Percentiles rank a stretch among this genome's conserved stretches.
Conservation (phyloP, 2,329 filamentous ascomycete species). For the Aspergillus tubingensis region DNA sequence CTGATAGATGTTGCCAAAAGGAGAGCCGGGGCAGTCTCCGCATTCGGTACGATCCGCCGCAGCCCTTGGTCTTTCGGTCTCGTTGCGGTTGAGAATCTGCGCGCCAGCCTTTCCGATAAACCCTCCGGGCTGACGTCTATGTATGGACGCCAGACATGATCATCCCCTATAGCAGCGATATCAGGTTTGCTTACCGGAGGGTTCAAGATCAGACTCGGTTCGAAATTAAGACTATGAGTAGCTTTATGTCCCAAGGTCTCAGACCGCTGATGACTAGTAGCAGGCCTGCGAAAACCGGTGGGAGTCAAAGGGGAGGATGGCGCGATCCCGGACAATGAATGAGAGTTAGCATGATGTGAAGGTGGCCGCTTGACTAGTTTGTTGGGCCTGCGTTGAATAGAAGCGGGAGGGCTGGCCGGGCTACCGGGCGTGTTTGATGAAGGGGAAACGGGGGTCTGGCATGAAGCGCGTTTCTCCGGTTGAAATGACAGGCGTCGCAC, state of each 20-base stretch:
- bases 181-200: not conserved
- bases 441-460: conserved; percentile 54
- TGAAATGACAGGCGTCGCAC: conserved; percentile 58
- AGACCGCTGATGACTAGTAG: conserved; percentile 64
- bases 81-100: conserved; percentile 43
- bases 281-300: conserved; percentile 59
- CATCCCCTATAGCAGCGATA: conserved; percentile 12
- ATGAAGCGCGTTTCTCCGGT: conserved; percentile 50
- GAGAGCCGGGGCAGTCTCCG: conserved; percentile 50
- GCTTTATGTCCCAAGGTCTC: conserved; percentile 53
- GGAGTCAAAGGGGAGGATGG: conserved; percentile 45
- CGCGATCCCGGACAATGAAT: conserved; percentile 34
- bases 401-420: conserved; percentile 46
- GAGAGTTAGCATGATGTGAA: conserved; percentile 52
- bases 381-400: conserved; percentile 50
- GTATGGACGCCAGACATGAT: conserved; percentile 42
- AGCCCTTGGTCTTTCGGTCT: conserved; percentile 38
- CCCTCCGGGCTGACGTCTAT: conserved; percentile 34
- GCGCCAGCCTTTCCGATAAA: conserved; percentile 37
- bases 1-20: conserved; percentile 47
- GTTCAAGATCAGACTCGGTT: conserved; percentile 23
- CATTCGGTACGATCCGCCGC: conserved; percentile 48
- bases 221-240: conserved; percentile 34
- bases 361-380: conserved; percentile 64
- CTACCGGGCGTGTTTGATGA: conserved; percentile 57